Evolutionary conservation across 805 yeast genomes (phyloP), one percentile per base, ranked within the genome.

Genomic region (Suhomyces prunicola): DNA sequence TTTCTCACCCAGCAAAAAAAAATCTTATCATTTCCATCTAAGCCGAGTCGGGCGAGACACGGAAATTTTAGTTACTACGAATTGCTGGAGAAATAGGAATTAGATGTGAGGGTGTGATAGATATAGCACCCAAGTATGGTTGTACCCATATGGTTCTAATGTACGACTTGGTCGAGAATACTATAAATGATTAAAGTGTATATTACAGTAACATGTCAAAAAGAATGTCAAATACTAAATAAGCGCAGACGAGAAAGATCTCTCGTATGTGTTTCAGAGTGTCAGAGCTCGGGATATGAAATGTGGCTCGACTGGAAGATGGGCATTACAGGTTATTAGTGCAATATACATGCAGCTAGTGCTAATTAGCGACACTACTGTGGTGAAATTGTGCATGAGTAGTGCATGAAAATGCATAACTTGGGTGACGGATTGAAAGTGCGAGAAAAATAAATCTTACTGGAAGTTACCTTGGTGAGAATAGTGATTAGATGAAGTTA

Each of bases 21-120:
- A 47, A 35, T 47, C 49, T 47, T 36, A 47, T 47, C 49, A 47
- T 35, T 35, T 47, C 33, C 49, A 47, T 47, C 49, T 47, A 47
- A 13, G 49, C 49, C 49, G 49, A 47, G 27, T 35, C 49, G 49
- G 49, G 19, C 24, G 24, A 47, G 19, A 29, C 22, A 33, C 48
- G 40, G 13, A 22, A 19, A 17, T 31, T 19, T 8, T 1, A 3
- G 17, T n/a, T 6, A 33, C 36, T 33, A 33, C 7, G 9, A n/a
- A n/a, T n/a, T 6, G 6, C 9, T n/a, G 36, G 12, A 5, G 9
- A 6, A n/a, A 33, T 4, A 13, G 15, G 17, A 33, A n/a, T n/a
- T n/a, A n/a, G 17, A 33, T 17, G 9, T 33, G 36, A 5, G 8
- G 17, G n/a, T 29, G 33, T 5, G 33, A 27, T 10, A 29, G 12